A percentile compares a stretch with the other conserved stretches of the same genome.
Evolutionary conservation across 2,329 filamentous ascomycete species (phyloP).

Genomic region (Curvularia verruculosa): DNA sequence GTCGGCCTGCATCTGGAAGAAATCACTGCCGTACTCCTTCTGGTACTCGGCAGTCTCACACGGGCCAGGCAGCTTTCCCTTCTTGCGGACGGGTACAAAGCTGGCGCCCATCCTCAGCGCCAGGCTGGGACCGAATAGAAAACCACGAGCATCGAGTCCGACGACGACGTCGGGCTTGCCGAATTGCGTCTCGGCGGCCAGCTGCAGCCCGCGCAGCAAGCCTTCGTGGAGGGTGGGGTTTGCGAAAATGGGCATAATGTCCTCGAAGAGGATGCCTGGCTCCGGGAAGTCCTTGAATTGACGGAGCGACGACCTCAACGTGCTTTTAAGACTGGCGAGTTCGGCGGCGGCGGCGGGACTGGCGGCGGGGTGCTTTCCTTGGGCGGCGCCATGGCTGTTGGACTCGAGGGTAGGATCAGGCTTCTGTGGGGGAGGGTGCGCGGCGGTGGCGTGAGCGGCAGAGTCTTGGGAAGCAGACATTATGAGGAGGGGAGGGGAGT

Average conservation of each 20-base stretch:
- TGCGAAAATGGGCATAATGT: constrained; percentile 96
- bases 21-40: constrained; percentile 96
- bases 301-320: constrained; percentile 74
- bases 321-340: constrained; percentile 65
- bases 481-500: constrained; percentile 28
- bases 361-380: constrained; percentile 58
- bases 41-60: constrained; percentile 84
- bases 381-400: constrained; percentile 50
- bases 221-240: constrained; percentile 73
- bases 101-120: constrained; percentile 80
- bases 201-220: constrained; percentile 82
- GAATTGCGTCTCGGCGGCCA: constrained; percentile 74
- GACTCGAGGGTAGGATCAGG: constrained; percentile 45
- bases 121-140: constrained; percentile 90
- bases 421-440: constrained; percentile 39
- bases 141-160: constrained; percentile 91
- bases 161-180: constrained; percentile 84
- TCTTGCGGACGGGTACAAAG: constrained; percentile 93
- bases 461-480: constrained; percentile 40
- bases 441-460: constrained; percentile 29
- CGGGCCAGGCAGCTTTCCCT: constrained; percentile 92
- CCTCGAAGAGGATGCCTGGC: constrained; percentile 92
- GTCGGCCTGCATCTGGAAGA: constrained; percentile 93
- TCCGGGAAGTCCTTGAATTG: constrained; percentile 92
- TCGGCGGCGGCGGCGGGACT: constrained; percentile 58